These are phyloP conservation scores for Nicotiana attenuata DNA, from an alignment of 257 asterid genomes.

Conservation along the genomic window DNA sequence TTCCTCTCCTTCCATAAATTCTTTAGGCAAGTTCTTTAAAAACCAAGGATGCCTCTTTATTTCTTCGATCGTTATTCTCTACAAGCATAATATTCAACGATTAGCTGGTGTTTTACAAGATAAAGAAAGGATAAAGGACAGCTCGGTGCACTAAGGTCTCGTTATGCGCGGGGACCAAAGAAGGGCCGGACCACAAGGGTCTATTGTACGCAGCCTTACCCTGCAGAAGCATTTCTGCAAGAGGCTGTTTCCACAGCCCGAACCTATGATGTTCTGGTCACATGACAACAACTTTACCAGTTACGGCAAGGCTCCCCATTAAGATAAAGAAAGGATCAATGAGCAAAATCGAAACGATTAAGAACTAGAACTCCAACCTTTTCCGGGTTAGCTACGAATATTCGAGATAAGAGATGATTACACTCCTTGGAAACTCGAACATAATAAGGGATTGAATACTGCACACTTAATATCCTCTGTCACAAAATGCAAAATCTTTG, in stretches of 20 bases:
- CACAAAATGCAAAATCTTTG: background rate
- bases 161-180: too few species aligned
- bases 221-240: too few species aligned
- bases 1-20: slow-evolving; percentile 10
- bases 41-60: slow-evolving; percentile 11
- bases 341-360: background rate
- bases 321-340: background rate
- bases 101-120: background rate
- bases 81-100: background rate
- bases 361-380: slow-evolving; percentile 5
- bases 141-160: too few species aligned
- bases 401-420: background rate
- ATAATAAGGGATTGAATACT: background rate
- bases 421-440: slow-evolving; percentile 4
- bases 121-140: background rate
- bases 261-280: too few species aligned
- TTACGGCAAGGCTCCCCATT: too few species aligned
- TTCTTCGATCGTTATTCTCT: slow-evolving; percentile 9
- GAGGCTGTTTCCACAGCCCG: too few species aligned
- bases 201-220: too few species aligned
- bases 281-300: too few species aligned
- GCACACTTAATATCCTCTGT: slow-evolving; percentile 11
- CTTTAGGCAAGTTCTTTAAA: slow-evolving; percentile 6
- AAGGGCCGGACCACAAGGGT: too few species aligned
- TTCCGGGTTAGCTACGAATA: slow-evolving; percentile 6